Percentiles rank a stretch among this genome's conserved stretches.
phyloP scores from a whole-genome alignment of 2,329 filamentous ascomycete genomes.

The Ascomycota sp. region DNA sequence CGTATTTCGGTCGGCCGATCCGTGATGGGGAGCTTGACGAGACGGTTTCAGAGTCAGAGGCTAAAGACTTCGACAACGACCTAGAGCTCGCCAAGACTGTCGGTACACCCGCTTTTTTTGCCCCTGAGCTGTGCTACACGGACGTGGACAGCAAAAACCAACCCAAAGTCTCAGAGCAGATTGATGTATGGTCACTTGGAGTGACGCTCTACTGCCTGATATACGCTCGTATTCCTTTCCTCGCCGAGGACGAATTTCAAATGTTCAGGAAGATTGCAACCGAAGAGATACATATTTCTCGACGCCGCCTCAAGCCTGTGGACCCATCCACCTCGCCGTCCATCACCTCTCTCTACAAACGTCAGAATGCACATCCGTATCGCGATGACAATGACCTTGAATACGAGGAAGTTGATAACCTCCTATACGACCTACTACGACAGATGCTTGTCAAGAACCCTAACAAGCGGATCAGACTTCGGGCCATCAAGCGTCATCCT shows the following conservation, averaged over 20 bases:
- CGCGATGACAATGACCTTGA: slow-evolving; percentile 58
- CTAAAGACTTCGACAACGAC: slow-evolving; percentile 74
- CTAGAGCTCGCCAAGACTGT: slow-evolving; percentile 96
- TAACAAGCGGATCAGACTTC: slow-evolving; percentile 66
- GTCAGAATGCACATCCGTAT: slow-evolving; percentile 43
- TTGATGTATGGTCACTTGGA: slow-evolving; percentile 93
- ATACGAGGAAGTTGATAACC: slow-evolving; percentile 71
- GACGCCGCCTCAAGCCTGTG: slow-evolving; percentile 58
- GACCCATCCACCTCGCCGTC: slow-evolving; percentile 36
- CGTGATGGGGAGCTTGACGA: slow-evolving; percentile 65
- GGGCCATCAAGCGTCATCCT: slow-evolving; percentile 81
- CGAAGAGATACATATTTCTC: slow-evolving; percentile 78
- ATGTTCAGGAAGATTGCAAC: slow-evolving; percentile 86
- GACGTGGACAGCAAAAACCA: slow-evolving; percentile 48
- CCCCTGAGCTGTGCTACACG: slow-evolving; percentile 85
- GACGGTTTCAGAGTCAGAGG: slow-evolving; percentile 58
- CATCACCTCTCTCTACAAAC: slow-evolving; percentile 32
- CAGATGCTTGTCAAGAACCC: slow-evolving; percentile 80
- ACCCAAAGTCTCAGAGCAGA: slow-evolving; percentile 72
- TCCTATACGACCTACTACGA: slow-evolving; percentile 57
- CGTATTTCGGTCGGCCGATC: slow-evolving; percentile 80
- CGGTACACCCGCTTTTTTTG: slow-evolving; percentile 92
- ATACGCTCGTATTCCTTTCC: slow-evolving; percentile 81
- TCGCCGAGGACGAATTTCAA: slow-evolving; percentile 77
- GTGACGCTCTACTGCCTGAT: slow-evolving; percentile 93